phyloP scores from a whole-genome alignment of 768 basidiomycete genomes.

The Leccinum broughii region DNA sequence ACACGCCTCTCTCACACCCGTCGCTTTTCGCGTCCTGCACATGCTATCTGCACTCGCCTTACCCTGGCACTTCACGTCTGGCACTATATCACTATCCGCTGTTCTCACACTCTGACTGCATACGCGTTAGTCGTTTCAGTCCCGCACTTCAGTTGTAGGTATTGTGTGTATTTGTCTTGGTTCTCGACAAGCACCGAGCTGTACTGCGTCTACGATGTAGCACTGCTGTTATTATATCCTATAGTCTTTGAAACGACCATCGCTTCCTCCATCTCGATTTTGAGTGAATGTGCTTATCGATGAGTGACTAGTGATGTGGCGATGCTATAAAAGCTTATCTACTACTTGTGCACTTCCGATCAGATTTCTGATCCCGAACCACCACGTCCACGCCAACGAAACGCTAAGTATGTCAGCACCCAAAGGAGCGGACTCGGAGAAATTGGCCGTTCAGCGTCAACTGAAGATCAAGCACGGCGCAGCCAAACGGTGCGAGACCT shows the following conservation, averaged over 20 bases:
- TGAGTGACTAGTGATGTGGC: background rate
- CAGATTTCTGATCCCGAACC: conserved; percentile 8
- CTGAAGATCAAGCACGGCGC: conserved; percentile 76
- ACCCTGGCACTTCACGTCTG: conserved; percentile 22
- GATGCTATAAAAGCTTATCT: background rate
- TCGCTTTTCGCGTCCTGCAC: conserved; percentile 9
- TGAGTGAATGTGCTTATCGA: conserved; percentile 7
- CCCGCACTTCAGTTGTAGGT: conserved; percentile 31
- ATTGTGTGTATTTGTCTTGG: conserved; percentile 31
- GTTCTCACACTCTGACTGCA: conserved; percentile 22
- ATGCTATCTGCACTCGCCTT: conserved; percentile 17
- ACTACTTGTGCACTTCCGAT: background rate
- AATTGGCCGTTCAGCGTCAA: conserved; percentile 52
- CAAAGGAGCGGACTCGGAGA: conserved; percentile 19
- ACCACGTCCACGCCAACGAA: conserved; percentile 9
- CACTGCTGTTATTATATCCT: conserved; percentile 27
- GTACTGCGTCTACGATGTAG: conserved; percentile 36
- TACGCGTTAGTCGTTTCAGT: conserved; percentile 27
- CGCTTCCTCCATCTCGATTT: conserved; percentile 4
- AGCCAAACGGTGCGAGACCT: conserved; percentile 53
- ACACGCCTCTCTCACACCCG: conserved; percentile 23
- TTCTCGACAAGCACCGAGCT: conserved; percentile 30
- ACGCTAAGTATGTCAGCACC: conserved; percentile 16
- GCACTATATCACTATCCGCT: conserved; percentile 22
- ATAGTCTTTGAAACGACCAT: conserved; percentile 28